Base-by-base conservation (phyloP, 192 early-diverging fungal genomes). In the Rhizoclosmatium globosum region DNA sequence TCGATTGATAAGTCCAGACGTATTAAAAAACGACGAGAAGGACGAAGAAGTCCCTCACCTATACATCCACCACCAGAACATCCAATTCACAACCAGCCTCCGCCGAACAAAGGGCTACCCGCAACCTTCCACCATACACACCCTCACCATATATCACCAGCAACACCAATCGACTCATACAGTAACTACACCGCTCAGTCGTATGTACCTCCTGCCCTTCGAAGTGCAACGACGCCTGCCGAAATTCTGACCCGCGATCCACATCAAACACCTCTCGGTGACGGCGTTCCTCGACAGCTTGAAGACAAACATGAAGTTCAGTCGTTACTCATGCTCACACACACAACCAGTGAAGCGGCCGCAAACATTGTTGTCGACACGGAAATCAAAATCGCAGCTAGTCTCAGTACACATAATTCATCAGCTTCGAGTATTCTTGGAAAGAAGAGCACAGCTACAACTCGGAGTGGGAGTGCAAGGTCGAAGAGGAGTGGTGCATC, bases 1-100 rank as follows among this genome's bases (percentile, higher is more conserved):
- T 79, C 85, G 31, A 85, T 86, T 48, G 83, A 86, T 56, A 80
- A 74, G 15, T 57, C 81, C n/a, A 50, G 73, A 1, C 43, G 68
- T 42, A 66, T 81, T 31, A 43, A n/a, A n/a, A 45, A 45, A 21
- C 31, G 73, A 23, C 23, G 44, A n/a, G 15, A 19, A 13, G 53
- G 23, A 43, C 6, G 58, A 11, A 64, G 17, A 60, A 64, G 19
- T 11, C 47, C 19, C 31, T 31, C 19, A 6, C 43, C 73, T 3
- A 39, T 39, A 17, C 21, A 19, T 58, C 9, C 42, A 50, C 31
- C 47, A 17, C n/a, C 45, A 50, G 17, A 60, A 13, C 73, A 74
- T 38, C 73, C 73, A 19, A 64, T 62, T 3, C 73, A 74, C 45
- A 59, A 74, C 45, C 17, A 19, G 2, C 19, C 17, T 2, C 59